Evolutionary conservation across 2,329 filamentous ascomycete genomes (phyloP), one percentile per base, ranked within the genome.

Genomic region (Ceratocystis huliohia): DNA sequence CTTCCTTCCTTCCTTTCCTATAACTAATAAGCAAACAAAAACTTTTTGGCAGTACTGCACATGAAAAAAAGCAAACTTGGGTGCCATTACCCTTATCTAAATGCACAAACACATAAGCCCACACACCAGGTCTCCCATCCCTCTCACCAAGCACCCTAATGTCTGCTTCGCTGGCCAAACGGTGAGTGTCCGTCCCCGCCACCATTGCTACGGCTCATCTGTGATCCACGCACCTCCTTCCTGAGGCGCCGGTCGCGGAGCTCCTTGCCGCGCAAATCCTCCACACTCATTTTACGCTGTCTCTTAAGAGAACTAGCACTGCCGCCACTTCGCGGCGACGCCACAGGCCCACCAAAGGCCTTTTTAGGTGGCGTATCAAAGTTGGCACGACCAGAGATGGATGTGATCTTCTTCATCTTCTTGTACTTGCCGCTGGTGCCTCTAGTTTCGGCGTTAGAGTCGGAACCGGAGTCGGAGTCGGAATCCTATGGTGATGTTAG

Each of bases 201-300:
- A 41, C 48, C 50, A 7, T 53, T 17, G 46, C 63, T 48, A 10
- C 66, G 64, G 61, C 53, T 68, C 64, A 65, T 59, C 61, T 65
- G 64, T 15, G 63, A 62, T 17, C 63, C 59, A n/a, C 63, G 64
- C 64, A 89, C 79, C 66, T 87, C 83, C 73, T 86, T 87, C 73
- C 84, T 84, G 71, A 83, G 81, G 57, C 84, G 78, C 72, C 82
- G 80, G 53, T 84, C 82, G 6, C 83, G 81, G 20, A 86, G 74
- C 69, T 83, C 78, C 69, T 80, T 78, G 5, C 75, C 64, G 28
- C 61, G 61, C 7, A 63, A 30, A 45, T 68, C 67, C 17, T 66
- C 45, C 7, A 33, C 44, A 17, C 41, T 30, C 63, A 37, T 44
- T 8, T 64, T 53, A 41, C 61, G 59, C 28, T 62, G 46, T 28